Percentiles rank a stretch among this genome's conserved stretches.
Conservation (phyloP, 2,329 filamentous ascomycete genomes). For the Fusarium coicis region DNA sequence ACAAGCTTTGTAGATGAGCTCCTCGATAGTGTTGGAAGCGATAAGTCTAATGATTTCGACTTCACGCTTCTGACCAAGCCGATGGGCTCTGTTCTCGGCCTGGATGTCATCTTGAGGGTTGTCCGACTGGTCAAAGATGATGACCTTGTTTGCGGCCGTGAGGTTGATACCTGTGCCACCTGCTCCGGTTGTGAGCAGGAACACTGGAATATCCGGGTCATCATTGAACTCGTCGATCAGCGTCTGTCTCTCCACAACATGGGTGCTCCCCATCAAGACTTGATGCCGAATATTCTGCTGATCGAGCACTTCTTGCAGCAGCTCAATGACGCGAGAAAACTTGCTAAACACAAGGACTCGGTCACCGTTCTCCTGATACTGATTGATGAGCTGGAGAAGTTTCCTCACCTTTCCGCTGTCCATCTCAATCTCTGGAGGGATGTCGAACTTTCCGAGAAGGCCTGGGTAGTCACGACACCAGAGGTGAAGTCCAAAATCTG, state of each 20-base stretch:
- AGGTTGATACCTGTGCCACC: conserved; percentile 98
- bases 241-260: conserved; percentile 83
- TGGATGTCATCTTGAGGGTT: conserved; percentile 99
- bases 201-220: conserved; percentile 82
- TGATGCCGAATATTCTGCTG: conserved; percentile 79
- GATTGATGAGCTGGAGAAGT: conserved; percentile 77
- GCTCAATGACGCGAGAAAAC: conserved; percentile 91
- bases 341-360: conserved; percentile 92
- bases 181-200: conserved; percentile 91
- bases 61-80: conserved; percentile 88
- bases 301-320: conserved; percentile 84
- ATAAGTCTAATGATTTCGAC: conserved; percentile 93
- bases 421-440: conserved; percentile 64
- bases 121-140: conserved; percentile 97
- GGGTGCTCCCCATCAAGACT: conserved; percentile 86
- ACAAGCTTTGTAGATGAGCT: conserved; percentile 90
- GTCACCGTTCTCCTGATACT: conserved; percentile 83
- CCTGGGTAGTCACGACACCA: conserved; percentile 69
- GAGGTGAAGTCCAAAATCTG: conserved; percentile 73
- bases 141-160: conserved; percentile 94
- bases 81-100: conserved; percentile 95
- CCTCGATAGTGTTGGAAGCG: conserved; percentile 84
- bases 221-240: conserved; percentile 89
- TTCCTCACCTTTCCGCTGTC: conserved; percentile 86
- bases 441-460: conserved; percentile 64